Conservation (phyloP, 2,329 filamentous ascomycete species). For the Aureobasidium uvarum region DNA sequence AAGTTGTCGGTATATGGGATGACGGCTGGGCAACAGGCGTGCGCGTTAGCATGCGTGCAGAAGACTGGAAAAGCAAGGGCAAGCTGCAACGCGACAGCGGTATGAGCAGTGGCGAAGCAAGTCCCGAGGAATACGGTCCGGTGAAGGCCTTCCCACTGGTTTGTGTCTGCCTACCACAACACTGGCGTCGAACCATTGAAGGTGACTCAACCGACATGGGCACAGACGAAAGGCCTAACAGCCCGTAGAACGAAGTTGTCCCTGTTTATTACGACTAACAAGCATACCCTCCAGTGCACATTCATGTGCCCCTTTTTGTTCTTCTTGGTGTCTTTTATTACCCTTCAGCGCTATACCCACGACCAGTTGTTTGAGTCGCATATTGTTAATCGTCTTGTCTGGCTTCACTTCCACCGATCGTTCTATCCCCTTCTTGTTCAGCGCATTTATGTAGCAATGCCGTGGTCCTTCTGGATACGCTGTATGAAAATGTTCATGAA, state of each 20-base stretch:
- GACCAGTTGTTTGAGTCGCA: constrained; percentile 16
- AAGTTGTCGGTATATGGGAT: constrained; percentile 98
- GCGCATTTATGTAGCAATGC: constrained; percentile 1
- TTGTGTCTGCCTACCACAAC: constrained; percentile 90
- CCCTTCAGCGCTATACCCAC: constrained; percentile 23
- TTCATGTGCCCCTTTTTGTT: constrained; percentile 16
- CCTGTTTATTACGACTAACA: constrained; percentile 26
- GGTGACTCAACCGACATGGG: constrained; percentile 59
- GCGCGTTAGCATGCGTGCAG: constrained; percentile 74
- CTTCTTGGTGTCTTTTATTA: neutral
- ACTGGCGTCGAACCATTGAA: constrained; percentile 96
- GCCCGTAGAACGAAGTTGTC: constrained; percentile 25
- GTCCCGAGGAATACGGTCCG: constrained; percentile 56
- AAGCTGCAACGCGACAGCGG: constrained; percentile 87
- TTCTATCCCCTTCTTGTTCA: neutral
- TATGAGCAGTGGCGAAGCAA: constrained; percentile 71
- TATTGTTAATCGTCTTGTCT: constrained; percentile 6
- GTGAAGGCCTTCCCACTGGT: constrained; percentile 98
- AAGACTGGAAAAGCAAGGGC: constrained; percentile 72
- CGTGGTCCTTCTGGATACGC: neutral
- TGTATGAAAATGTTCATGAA: constrained; percentile 3
- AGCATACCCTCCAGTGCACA: constrained; percentile 18
- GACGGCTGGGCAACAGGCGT: constrained; percentile 98
- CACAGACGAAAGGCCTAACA: constrained; percentile 21
- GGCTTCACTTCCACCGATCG: neutral